A percentile compares a stretch with the other conserved stretches of the same genome.
These are phyloP conservation scores for Boletus sp. DNA, from an alignment of 1,284 basidiomycete species.

Conservation along the genomic window DNA sequence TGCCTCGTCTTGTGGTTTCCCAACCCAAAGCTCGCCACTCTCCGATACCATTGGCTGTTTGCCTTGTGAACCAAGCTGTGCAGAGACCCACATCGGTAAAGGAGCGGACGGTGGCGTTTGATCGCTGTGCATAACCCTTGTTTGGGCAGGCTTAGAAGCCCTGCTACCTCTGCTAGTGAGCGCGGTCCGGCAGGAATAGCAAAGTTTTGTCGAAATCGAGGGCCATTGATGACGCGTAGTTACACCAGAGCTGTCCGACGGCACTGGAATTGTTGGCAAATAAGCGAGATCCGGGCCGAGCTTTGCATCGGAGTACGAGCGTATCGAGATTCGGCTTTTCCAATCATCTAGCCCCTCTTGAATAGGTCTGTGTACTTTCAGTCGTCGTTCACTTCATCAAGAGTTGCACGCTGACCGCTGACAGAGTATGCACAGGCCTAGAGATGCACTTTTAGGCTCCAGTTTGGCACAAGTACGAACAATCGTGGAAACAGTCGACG, in stretches of 20 bases:
- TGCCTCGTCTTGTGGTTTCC: conserved; percentile 20
- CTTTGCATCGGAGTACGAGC: conserved; percentile 43
- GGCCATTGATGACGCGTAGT: conserved; percentile 15
- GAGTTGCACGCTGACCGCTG: conserved; percentile 51
- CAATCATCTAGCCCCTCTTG: conserved; percentile 67
- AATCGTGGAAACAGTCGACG: conserved; percentile 86
- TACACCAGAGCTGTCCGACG: conserved; percentile 14
- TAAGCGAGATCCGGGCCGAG: conserved; percentile 15
- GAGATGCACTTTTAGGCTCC: conserved; percentile 58
- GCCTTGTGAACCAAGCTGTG: conserved; percentile 4
- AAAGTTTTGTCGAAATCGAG: conserved; percentile 52
- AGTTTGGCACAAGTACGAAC: conserved; percentile 81
- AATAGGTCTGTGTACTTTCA: conserved; percentile 48
- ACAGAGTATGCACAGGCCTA: conserved; percentile 62
- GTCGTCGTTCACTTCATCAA: not conserved
- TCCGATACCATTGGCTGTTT: not conserved
- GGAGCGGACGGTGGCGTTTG: conserved; percentile 15
- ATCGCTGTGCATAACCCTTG: not conserved
- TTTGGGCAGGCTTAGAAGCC: conserved; percentile 22
- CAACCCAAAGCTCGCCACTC: conserved; percentile 23
- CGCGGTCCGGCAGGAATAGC: conserved; percentile 73
- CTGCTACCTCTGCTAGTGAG: conserved; percentile 62
- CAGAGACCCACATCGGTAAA: conserved; percentile 39
- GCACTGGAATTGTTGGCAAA: conserved; percentile 3
- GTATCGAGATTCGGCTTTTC: conserved; percentile 71